Evolutionary conservation across 2,329 filamentous ascomycete species (phyloP).

Genomic region (Phyllosticta citribraziliensis): DNA sequence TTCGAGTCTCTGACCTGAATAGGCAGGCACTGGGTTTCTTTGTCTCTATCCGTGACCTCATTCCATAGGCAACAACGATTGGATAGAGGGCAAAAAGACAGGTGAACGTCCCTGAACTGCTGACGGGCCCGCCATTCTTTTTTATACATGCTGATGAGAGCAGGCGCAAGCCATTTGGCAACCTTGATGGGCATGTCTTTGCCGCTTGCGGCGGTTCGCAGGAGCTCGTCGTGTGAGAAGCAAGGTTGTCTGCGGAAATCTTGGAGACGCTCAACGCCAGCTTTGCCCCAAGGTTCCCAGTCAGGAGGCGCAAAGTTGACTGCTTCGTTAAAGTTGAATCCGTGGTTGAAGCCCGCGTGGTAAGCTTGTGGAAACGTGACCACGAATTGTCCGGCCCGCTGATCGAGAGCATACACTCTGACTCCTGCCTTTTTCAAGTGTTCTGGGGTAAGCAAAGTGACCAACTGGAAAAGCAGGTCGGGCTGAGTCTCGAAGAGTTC

Average conservation of each 20-base stretch:
- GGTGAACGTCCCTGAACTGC: conserved; percentile 30
- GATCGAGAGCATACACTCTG: conserved; percentile 87
- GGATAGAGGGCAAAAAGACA: background rate
- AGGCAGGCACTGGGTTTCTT: conserved; percentile 4
- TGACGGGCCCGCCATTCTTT: conserved; percentile 62
- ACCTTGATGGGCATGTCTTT: conserved; percentile 71
- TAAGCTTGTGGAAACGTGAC: conserved; percentile 96
- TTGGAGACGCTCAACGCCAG: conserved; percentile 76
- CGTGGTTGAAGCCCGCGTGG: conserved; percentile 96
- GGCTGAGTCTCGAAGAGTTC: conserved; percentile 96
- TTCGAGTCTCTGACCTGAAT: conserved; percentile 40
- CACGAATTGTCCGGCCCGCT: conserved; percentile 89
- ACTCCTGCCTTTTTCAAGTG: conserved; percentile 90
- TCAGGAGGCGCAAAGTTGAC: conserved; percentile 94
- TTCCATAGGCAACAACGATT: too few species aligned
- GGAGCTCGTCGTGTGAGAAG: conserved; percentile 91
- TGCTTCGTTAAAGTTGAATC: conserved; percentile 96
- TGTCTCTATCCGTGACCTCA: too few species aligned
- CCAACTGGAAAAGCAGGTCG: conserved; percentile 89
- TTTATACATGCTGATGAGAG: conserved; percentile 65
- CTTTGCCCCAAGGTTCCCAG: conserved; percentile 87
- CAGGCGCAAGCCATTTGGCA: conserved; percentile 89
- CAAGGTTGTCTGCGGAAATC: conserved; percentile 85
- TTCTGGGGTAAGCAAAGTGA: conserved; percentile 90
- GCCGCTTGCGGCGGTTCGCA: conserved; percentile 80